phyloP scores from a whole-genome alignment of 208 protist genomes.

The Zelonia costaricensis region DNA sequence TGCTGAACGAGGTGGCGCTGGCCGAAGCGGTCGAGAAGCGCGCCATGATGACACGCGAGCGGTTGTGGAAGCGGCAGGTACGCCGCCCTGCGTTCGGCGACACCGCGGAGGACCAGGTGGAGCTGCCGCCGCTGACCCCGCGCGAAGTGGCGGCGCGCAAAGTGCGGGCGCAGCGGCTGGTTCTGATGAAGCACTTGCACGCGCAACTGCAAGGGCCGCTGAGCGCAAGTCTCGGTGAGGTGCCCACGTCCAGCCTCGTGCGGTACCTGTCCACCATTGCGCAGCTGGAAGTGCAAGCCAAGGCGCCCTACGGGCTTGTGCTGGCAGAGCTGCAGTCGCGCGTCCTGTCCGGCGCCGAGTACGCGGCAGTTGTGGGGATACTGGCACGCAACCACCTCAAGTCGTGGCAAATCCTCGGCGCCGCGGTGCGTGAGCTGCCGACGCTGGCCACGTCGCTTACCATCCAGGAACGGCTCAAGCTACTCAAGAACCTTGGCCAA shows the following conservation, averaged over 20 bases:
- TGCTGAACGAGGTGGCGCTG: constrained; percentile 51
- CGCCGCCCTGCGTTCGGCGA: too few relatives aligned
- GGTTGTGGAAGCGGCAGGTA: too few relatives aligned
- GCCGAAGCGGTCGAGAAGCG: constrained; percentile 23
- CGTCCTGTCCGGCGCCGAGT: constrained; percentile 43
- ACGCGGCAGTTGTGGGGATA: constrained; percentile 45
- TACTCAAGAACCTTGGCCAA: constrained; percentile 64
- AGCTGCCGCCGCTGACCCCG: neutral
- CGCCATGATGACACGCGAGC: too few relatives aligned
- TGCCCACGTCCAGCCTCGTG: constrained; percentile 42
- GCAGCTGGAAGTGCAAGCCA: constrained; percentile 41
- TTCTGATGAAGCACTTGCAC: constrained; percentile 7
- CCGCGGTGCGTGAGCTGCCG: constrained; percentile 32
- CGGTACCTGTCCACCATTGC: constrained; percentile 66
- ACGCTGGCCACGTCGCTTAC: constrained; percentile 24
- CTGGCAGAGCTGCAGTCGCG: constrained; percentile 37
- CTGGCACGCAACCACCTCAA: constrained; percentile 60
- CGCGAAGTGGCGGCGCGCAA: neutral
- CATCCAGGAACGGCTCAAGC: constrained; percentile 32
- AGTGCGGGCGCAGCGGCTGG: constrained; percentile 1
- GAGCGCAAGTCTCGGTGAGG: neutral
- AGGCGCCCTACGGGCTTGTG: constrained; percentile 41
- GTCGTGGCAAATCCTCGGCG: constrained; percentile 27
- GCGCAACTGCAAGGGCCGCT: constrained; percentile 14
- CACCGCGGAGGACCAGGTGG: neutral